Evolutionary conservation across 208 protist species (phyloP).

Genomic region (Trypanosoma cruzi): DNA sequence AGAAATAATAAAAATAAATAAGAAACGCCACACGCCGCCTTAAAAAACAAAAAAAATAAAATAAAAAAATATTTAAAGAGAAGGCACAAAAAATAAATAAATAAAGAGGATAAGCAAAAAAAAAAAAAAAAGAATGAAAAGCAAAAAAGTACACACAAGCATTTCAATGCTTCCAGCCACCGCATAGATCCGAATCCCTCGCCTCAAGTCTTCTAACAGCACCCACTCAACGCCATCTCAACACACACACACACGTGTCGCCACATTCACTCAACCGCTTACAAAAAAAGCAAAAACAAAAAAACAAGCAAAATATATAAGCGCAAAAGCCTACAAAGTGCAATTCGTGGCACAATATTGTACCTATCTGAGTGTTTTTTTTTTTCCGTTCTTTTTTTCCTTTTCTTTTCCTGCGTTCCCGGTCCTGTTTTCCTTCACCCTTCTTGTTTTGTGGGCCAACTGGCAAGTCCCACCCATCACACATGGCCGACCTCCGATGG

Average conservation of each 20-base stretch:
- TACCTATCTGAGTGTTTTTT: not conserved
- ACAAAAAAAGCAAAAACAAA: not conserved
- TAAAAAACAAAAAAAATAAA: not conserved
- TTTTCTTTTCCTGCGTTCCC: not conserved
- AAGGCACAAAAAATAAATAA: not conserved
- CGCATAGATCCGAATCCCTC: not conserved
- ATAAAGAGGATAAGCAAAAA: not conserved
- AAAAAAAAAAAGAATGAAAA: not conserved
- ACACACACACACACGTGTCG: too few species aligned
- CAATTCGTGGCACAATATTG: not conserved
- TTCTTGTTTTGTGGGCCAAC: not conserved
- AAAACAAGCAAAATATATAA: not conserved
- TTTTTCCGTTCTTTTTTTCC: not conserved
- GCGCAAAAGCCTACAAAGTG: not conserved
- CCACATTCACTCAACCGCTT: not conserved
- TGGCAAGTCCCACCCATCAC: not conserved
- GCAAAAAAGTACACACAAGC: not conserved
- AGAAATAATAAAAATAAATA: constrained; percentile 2
- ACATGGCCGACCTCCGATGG: constrained; percentile 4
- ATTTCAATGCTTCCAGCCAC: not conserved
- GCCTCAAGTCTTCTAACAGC: not conserved
- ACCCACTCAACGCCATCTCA: not conserved
- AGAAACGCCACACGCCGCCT: not conserved
- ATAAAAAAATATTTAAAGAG: not conserved
- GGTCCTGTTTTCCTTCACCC: not conserved